These are phyloP conservation scores for Saturnispora serradocipensis DNA, from an alignment of 805 yeast genomes.

Conservation along the genomic window DNA sequence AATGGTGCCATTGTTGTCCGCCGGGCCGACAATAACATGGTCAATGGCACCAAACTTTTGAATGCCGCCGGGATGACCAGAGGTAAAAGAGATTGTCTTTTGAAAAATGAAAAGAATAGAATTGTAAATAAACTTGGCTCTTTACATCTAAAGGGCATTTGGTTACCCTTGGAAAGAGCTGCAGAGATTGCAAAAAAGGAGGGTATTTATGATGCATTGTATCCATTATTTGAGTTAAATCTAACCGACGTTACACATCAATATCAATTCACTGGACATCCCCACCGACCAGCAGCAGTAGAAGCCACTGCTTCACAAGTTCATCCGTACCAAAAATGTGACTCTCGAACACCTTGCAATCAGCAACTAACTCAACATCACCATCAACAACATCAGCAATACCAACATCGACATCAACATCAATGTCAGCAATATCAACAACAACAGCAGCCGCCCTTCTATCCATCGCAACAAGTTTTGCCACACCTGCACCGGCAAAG, in stretches of 20 bases:
- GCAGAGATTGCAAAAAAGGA: constrained; percentile 61
- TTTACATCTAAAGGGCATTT: constrained; percentile 68
- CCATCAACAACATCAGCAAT: neutral
- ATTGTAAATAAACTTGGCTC: constrained; percentile 69
- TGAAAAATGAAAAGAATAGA: constrained; percentile 55
- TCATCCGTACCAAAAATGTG: neutral
- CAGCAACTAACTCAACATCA: neutral
- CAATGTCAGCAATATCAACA: neutral
- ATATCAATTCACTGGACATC: neutral
- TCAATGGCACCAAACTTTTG: constrained; percentile 59
- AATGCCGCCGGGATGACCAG: constrained; percentile 69
- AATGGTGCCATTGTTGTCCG: constrained; percentile 59
- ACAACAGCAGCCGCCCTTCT: neutral
- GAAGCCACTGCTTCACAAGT: neutral
- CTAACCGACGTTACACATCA: neutral
- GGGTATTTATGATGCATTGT: constrained; percentile 47
- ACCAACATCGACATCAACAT: neutral
- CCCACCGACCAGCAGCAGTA: neutral
- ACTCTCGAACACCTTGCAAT: neutral
- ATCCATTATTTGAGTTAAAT: constrained; percentile 43
- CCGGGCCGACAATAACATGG: constrained; percentile 64
- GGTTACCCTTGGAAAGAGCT: constrained; percentile 70
- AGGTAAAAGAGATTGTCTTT: constrained; percentile 62
- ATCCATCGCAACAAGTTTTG: neutral
- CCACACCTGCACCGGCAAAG: neutral